A percentile compares a stretch with the other conserved stretches of the same genome.
Conservation (phyloP, 2,329 filamentous ascomycete genomes). For the Nigrograna mackinnonii region DNA sequence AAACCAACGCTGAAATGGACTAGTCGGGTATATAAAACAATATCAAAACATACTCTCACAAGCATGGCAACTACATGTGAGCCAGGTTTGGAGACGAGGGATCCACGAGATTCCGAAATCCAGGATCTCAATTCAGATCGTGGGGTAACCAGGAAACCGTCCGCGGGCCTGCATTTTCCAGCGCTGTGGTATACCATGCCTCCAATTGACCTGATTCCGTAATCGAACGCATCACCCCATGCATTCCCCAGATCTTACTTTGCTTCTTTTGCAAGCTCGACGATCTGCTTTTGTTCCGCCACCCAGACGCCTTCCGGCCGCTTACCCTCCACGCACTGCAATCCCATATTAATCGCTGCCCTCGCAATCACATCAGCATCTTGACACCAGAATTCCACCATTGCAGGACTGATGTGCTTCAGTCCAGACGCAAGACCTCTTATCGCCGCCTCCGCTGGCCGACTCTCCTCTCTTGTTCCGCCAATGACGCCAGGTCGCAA, state of each 20-base stretch:
- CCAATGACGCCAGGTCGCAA: conserved; percentile 74
- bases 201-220: no score
- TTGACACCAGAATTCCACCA: conserved; percentile 72
- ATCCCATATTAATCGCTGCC: conserved; percentile 65
- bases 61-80: no score
- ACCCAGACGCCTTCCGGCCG: conserved; percentile 64
- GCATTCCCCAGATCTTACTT: conserved; percentile 1
- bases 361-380: conserved; percentile 73
- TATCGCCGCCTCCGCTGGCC: conserved; percentile 61
- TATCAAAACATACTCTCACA: no score
- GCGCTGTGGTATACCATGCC: no score
- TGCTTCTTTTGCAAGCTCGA: conserved; percentile 61
- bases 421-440: conserved; percentile 60
- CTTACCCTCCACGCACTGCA: conserved; percentile 55
- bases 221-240: no score
- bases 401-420: conserved; percentile 30
- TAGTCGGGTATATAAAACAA: no score
- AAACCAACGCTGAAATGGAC: no score
- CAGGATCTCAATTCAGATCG: no score
- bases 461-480: conserved; percentile 67
- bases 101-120: no score
- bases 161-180: no score
- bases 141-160: no score
- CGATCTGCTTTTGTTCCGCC: conserved; percentile 63
- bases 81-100: no score